Percentiles rank a stretch among this genome's conserved stretches.
phyloP scores from a whole-genome alignment of 768 basidiomycete species.

The Boletus coccyginus region DNA sequence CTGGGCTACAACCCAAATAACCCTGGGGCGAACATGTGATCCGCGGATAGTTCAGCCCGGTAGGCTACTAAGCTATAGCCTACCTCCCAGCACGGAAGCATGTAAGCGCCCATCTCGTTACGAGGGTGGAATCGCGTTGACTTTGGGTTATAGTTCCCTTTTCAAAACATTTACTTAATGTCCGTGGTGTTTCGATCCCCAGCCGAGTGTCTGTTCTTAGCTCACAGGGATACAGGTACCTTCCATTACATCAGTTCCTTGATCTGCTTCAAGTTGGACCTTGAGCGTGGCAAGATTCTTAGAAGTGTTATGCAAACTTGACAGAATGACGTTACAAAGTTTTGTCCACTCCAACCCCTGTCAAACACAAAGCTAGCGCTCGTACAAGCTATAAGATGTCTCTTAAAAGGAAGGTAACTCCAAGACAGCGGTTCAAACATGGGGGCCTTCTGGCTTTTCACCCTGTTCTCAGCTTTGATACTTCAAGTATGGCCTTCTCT shows the following conservation, averaged over 20 bases:
- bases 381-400: constrained; percentile 12
- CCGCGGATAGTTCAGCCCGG: no score
- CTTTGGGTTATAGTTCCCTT: no score
- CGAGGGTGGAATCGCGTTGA: no score
- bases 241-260: neutral
- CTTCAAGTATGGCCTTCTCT: constrained; percentile 5
- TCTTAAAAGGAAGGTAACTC: neutral
- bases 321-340: neutral
- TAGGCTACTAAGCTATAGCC: no score
- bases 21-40: no score
- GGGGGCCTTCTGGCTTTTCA: constrained; percentile 3
- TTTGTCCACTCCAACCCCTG: neutral
- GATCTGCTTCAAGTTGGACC: neutral
- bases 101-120: no score
- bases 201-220: neutral
- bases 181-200: neutral
- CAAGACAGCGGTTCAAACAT: constrained; percentile 5
- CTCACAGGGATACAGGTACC: neutral
- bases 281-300: no score
- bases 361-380: constrained; percentile 4
- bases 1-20: no score
- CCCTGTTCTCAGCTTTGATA: neutral
- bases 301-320: neutral
- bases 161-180: no score
- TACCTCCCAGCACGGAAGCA: no score